Evolutionary conservation across 2,329 filamentous ascomycete genomes (phyloP).

Genomic region (Colletotrichum tabaci): DNA sequence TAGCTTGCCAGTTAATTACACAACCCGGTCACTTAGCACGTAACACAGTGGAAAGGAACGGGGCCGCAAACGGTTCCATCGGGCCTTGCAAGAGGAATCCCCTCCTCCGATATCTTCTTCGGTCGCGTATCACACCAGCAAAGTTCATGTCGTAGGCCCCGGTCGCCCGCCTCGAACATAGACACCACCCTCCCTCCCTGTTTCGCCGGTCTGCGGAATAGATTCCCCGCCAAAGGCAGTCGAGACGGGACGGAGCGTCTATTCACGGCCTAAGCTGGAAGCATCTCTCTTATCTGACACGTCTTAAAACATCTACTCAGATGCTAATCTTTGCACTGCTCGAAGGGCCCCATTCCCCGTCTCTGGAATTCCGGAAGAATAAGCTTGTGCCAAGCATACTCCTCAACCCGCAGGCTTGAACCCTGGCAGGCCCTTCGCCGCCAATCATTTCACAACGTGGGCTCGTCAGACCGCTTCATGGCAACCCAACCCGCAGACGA

Average conservation of each 20-base stretch:
- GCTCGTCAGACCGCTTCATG: conserved; percentile 39
- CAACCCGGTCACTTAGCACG: conserved; percentile 2
- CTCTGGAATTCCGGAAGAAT: conserved; percentile 16
- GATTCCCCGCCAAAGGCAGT: conserved; percentile 37
- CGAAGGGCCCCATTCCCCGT: conserved; percentile 21
- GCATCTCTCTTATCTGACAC: conserved; percentile 37
- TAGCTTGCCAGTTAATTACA: conserved; percentile 9
- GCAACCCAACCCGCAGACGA: conserved; percentile 28
- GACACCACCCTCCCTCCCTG: conserved; percentile 25
- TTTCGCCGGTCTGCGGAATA: conserved; percentile 33
- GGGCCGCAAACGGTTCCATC: conserved; percentile 16
- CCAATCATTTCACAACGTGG: conserved; percentile 45
- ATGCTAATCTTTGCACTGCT: conserved; percentile 27
- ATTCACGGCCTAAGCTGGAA: conserved; percentile 31
- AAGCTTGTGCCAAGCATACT: conserved; percentile 36
- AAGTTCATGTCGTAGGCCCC: conserved; percentile 12
- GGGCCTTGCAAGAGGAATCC: not conserved
- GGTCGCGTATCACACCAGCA: conserved; percentile 14
- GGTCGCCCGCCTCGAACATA: conserved; percentile 22
- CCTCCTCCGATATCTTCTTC: not conserved
- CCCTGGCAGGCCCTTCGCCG: conserved; percentile 21
- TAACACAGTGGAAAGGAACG: conserved; percentile 5
- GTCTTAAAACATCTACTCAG: conserved; percentile 30
- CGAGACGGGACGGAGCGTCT: conserved; percentile 38
- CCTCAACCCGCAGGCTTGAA: conserved; percentile 24